These are phyloP conservation scores for Penicillium simplicissimum DNA, from an alignment of 495 filamentous ascomycete genomes.

Conservation along the genomic window DNA sequence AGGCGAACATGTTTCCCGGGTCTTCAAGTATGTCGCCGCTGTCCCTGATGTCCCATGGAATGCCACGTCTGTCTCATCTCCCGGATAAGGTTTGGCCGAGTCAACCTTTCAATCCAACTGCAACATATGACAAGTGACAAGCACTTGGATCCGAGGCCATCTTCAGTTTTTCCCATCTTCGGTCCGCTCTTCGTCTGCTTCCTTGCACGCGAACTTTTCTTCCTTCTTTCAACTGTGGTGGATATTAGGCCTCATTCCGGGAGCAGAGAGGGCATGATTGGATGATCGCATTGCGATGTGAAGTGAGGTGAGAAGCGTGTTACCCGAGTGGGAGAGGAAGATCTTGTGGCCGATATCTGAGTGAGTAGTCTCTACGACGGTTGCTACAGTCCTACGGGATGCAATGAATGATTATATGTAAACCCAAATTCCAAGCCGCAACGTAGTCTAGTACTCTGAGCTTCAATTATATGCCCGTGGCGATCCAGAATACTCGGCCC, in stretches of 20 bases:
- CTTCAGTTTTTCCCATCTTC: slow-evolving; percentile 9
- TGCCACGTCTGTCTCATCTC: background rate
- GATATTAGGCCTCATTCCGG: slow-evolving; percentile 1
- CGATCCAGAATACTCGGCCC: background rate
- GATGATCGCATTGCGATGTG: slow-evolving; percentile 1
- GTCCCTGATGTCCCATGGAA: slow-evolving; percentile 2
- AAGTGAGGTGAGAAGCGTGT: background rate
- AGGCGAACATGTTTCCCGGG: slow-evolving; percentile 1
- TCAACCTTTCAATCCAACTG: slow-evolving; percentile 1
- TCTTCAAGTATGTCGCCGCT: slow-evolving; percentile 8
- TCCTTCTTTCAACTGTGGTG: slow-evolving; percentile 16
- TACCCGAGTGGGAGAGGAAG: background rate
- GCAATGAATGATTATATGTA: slow-evolving; percentile 2
- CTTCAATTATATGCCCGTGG: background rate
- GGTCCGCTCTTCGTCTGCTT: slow-evolving; percentile 10
- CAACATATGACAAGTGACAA: slow-evolving; percentile 1
- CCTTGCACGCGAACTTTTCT: slow-evolving; percentile 2
- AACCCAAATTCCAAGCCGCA: background rate
- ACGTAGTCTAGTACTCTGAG: background rate
- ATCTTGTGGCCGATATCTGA: slow-evolving; percentile 6
- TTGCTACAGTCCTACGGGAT: slow-evolving; percentile 20
- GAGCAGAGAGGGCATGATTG: background rate
- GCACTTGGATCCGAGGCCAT: background rate
- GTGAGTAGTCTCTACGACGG: slow-evolving; percentile 4
- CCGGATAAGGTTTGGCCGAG: background rate